These are phyloP conservation scores for Chaetomium olivaceum DNA, from an alignment of 2,329 filamentous ascomycete species.

Conservation along the genomic window DNA sequence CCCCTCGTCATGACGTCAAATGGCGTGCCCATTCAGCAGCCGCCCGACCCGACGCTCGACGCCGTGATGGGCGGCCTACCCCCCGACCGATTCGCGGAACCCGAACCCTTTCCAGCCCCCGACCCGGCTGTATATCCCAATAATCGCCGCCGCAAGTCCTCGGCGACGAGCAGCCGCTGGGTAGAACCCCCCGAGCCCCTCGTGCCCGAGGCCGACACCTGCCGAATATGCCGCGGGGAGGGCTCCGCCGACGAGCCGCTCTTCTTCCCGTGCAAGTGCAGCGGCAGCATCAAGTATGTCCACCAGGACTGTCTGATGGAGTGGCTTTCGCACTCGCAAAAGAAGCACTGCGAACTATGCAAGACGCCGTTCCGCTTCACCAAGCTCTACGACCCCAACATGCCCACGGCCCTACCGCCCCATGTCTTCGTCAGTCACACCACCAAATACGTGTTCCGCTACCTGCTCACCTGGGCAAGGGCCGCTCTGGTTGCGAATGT, in stretches of 20 bases:
- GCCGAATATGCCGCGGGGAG: constrained; percentile 93
- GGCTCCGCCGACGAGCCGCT: constrained; percentile 78
- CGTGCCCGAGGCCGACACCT: constrained; percentile 71
- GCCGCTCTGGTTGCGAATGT: constrained; percentile 77
- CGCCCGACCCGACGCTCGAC: constrained; percentile 16
- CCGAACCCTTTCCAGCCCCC: constrained; percentile 28
- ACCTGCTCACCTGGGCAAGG: constrained; percentile 75
- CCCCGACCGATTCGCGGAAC: constrained; percentile 23
- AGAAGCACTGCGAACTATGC: constrained; percentile 99
- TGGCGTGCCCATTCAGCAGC: constrained; percentile 24
- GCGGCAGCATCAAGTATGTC: constrained; percentile 96
- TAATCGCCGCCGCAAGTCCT: constrained; percentile 33
- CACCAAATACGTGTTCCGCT: constrained; percentile 68
- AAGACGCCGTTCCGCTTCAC: constrained; percentile 98
- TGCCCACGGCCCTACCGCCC: constrained; percentile 81
- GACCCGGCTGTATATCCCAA: constrained; percentile 35
- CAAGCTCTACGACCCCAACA: constrained; percentile 91
- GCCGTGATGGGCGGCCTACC: constrained; percentile 32
- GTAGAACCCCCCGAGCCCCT: constrained; percentile 7
- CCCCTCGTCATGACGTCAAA: constrained; percentile 19
- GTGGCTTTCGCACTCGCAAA: constrained; percentile 97
- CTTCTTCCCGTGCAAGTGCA: constrained; percentile 98
- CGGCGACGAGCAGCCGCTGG: constrained; percentile 42
- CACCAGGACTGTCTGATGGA: constrained; percentile 98
- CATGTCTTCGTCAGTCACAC: constrained; percentile 80